Evolutionary conservation across 257 asterid genomes (phyloP), one percentile per base, ranked within the genome.

Genomic region (Nicotiana undulata): DNA sequence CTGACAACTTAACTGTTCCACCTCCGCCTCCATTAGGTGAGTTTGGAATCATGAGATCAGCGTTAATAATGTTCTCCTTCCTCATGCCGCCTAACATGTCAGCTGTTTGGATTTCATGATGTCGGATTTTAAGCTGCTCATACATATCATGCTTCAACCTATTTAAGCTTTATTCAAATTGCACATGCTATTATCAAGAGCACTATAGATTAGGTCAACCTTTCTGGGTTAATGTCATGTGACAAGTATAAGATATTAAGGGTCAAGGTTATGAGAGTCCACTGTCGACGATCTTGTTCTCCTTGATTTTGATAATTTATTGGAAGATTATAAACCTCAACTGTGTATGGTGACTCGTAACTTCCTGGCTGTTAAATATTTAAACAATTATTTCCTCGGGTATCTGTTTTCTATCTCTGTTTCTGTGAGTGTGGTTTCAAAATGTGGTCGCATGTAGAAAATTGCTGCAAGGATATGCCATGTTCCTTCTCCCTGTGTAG

Each of bases 21-120:
- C 86, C 90, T 22, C 89, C 85, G 20, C 96, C 93, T 52, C 74
- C 85, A 67, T 77, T 84, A 61, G 89, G 97, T 92, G 60, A 86
- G 89, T 82, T 63, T 81, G 81, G 37, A 49, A 32, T 59, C 40
- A 64, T 13, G 37, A 56, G 64, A 22, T 55, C n/a, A 72, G 24
- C 8, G 78, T 72, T 72, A 15, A 24, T 46, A 46, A 72, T 72
- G 40, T 72, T 46, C 24, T 24, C 78, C 60, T 46, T 46, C 40
- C 1, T 46, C 37, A 15, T 6, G 78, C 61, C 78, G 16, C 15
- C 78, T 46, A 46, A 72, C 78, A 46, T 46, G 78, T 37, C 16
- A 7, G 51, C 78, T 72, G 15, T 24, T 72, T 49, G 51, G 60
- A 46, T 15, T 72, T 46, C 60, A 24, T 72, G n/a, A 49, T 72